Percentiles rank a stretch among this genome's conserved stretches.
Evolutionary conservation across 257 asterid genomes (phyloP).

Genomic region (Nicotiana noctiflora): DNA sequence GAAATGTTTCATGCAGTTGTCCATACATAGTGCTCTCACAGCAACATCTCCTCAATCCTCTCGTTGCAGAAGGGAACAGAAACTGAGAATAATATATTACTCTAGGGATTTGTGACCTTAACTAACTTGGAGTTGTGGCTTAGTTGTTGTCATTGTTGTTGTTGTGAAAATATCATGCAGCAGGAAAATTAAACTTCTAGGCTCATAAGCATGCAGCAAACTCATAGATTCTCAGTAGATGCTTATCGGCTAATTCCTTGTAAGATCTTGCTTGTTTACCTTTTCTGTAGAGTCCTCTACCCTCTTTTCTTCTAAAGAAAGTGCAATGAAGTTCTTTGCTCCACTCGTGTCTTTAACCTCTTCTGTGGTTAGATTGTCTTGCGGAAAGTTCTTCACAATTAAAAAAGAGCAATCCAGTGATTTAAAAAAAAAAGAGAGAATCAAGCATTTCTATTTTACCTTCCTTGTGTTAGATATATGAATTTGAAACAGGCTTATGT

Average conservation of each 20-base stretch:
- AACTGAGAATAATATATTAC: neutral
- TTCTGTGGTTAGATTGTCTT: neutral
- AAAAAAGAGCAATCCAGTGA: neutral
- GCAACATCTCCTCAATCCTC: neutral
- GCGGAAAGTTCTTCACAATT: neutral
- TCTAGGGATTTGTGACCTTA: neutral
- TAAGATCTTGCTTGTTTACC: conserved; percentile 11
- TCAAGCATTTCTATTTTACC: neutral
- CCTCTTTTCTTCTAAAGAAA: conserved; percentile 17
- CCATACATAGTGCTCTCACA: neutral
- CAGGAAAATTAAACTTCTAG: neutral
- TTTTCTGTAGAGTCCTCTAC: conserved; percentile 5
- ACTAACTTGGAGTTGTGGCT: conserved; percentile 1
- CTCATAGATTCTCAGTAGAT: neutral
- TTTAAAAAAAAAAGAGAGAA: neutral
- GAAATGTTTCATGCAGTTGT: neutral
- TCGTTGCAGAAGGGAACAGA: neutral
- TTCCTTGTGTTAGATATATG: neutral
- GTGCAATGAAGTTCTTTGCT: neutral
- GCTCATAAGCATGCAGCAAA: neutral
- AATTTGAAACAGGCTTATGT: no score
- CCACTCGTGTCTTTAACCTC: neutral
- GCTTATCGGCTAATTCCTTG: conserved; percentile 11
- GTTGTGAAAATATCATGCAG: neutral
- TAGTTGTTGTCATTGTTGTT: neutral